A percentile compares a stretch with the other conserved stretches of the same genome.
These are phyloP conservation scores for Salmacisia buchloeana DNA, from an alignment of 1,284 basidiomycete genomes.

Conservation along the genomic window DNA sequence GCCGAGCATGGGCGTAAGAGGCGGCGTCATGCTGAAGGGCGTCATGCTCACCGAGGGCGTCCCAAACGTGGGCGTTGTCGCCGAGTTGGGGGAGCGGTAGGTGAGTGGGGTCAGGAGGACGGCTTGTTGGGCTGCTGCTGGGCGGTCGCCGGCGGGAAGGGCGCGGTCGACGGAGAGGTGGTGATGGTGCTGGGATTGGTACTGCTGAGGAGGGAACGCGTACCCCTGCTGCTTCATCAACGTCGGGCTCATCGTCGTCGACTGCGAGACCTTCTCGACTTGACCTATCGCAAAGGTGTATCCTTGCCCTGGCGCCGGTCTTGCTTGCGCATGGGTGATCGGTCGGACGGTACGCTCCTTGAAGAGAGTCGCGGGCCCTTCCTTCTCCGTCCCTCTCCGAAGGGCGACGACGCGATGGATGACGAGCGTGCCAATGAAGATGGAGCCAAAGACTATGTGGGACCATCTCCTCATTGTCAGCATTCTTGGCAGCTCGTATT, in stretches of 20 bases:
- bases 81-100: too few species aligned
- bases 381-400: background rate
- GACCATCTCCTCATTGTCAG: background rate
- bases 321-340: background rate
- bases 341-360: background rate
- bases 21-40: too few species aligned
- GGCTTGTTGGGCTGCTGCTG: too few species aligned
- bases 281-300: background rate
- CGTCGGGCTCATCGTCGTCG: too few species aligned
- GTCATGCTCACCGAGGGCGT: too few species aligned
- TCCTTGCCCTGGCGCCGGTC: background rate
- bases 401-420: background rate
- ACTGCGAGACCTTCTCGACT: background rate
- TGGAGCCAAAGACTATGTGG: background rate
- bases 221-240: background rate
- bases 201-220: background rate
- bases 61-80: too few species aligned
- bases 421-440: conserved; percentile 2
- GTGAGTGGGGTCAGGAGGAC: too few species aligned
- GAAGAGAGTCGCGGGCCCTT: background rate
- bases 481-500: background rate
- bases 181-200: background rate
- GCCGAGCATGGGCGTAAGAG: too few species aligned
- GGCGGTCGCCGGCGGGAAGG: conserved; percentile 33
- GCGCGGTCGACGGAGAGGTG: conserved; percentile 36